phyloP scores from a whole-genome alignment of 805 yeast genomes.

The Myxozyma geophila region DNA sequence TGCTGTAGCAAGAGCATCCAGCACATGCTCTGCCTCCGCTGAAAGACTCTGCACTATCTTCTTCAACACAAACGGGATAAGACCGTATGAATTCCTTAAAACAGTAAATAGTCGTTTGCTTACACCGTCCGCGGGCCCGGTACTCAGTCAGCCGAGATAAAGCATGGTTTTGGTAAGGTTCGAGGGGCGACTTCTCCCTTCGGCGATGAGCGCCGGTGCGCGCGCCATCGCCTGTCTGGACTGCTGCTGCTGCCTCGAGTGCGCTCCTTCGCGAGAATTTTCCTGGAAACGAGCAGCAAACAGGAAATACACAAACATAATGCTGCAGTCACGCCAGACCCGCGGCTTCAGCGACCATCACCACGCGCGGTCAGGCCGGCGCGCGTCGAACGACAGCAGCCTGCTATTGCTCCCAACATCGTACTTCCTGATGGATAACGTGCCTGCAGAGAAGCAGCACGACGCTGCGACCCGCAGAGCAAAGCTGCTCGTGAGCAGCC shows the following conservation, averaged over 20 bases:
- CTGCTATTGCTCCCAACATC: slow-evolving; percentile 15
- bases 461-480: slow-evolving; percentile 9
- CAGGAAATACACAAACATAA: background rate
- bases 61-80: too few species aligned
- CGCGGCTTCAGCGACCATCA: slow-evolving; percentile 14
- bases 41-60: too few species aligned
- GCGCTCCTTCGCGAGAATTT: background rate
- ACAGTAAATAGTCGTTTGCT: background rate
- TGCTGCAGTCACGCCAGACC: slow-evolving; percentile 21
- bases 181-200: background rate
- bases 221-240: too few species aligned
- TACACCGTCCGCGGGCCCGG: background rate
- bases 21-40: background rate
- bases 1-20: background rate
- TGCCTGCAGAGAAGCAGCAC: background rate
- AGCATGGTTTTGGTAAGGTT: background rate
- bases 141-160: slow-evolving; percentile 2
- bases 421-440: slow-evolving; percentile 6
- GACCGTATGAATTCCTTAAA: too few species aligned
- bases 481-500: slow-evolving; percentile 21
- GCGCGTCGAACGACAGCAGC: slow-evolving; percentile 12
- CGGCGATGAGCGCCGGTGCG: background rate
- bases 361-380: slow-evolving; percentile 19
- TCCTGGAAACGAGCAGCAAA: background rate
- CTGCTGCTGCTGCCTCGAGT: background rate